phyloP scores from a whole-genome alignment of 2,329 filamentous ascomycete species.

The Fusarium sambucinum region DNA sequence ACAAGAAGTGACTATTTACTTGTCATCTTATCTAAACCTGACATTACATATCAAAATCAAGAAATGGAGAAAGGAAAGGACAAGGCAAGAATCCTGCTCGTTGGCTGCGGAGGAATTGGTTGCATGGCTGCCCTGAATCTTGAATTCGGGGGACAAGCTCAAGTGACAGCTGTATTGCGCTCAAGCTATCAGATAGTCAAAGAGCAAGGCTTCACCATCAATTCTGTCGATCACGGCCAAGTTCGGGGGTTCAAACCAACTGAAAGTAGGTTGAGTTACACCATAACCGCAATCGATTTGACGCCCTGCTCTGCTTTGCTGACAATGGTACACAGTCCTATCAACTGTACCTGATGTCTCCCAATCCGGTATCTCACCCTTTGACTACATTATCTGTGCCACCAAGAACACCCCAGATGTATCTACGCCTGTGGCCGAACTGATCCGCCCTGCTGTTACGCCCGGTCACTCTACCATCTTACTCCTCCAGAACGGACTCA shows the following conservation, averaged over 20 bases:
- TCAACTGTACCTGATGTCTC: conserved; percentile 38
- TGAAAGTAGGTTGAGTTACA: conserved; percentile 29
- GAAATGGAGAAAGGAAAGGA: conserved; percentile 12
- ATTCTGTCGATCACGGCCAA: conserved; percentile 43
- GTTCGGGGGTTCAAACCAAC: conserved; percentile 38
- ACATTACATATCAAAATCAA: background rate
- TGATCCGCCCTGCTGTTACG: conserved; percentile 42
- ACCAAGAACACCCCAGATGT: conserved; percentile 45
- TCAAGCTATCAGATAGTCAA: conserved; percentile 44
- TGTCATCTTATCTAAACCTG: background rate
- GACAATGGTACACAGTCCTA: conserved; percentile 30
- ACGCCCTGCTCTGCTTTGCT: background rate
- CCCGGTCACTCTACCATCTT: conserved; percentile 37
- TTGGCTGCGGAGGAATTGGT: conserved; percentile 46
- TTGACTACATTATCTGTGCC: conserved; percentile 45
- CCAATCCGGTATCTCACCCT: conserved; percentile 25
- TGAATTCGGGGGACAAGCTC: conserved; percentile 37
- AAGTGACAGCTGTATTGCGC: conserved; percentile 44
- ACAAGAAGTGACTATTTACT: background rate
- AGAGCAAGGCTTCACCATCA: conserved; percentile 41
- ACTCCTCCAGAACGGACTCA: conserved; percentile 46
- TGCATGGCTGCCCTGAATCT: conserved; percentile 44
- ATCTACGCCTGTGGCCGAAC: conserved; percentile 33
- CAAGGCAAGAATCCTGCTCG: conserved; percentile 35
- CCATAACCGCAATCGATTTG: background rate